Evolutionary conservation across 75 land plant species (phyloP).

Genomic region (Gnetum montanum): DNA sequence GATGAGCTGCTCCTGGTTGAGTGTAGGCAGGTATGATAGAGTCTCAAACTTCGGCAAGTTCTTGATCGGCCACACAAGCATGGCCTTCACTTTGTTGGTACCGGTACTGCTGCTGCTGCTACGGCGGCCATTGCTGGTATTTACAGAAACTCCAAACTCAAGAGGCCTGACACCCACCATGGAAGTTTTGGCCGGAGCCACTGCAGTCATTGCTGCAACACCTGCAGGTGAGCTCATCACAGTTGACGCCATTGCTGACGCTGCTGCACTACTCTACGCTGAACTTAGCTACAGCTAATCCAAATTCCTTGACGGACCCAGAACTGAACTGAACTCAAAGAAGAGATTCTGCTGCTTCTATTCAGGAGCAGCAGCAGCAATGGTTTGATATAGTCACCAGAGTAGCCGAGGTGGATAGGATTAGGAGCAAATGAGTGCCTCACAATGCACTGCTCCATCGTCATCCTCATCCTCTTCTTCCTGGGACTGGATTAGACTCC

Average conservation of each 20-base stretch:
- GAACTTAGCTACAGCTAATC: no score
- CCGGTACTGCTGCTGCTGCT: conserved; percentile 9
- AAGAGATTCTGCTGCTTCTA: no score
- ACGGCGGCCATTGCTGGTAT: conserved; percentile 3
- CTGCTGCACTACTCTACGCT: no score
- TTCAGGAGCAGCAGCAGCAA: no score
- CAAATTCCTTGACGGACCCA: no score
- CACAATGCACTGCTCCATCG: no score
- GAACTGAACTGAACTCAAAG: no score
- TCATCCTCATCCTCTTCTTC: no score
- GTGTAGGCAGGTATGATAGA: conserved; percentile 56
- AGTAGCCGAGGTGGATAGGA: no score
- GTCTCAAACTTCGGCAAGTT: conserved; percentile 52
- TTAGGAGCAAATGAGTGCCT: no score
- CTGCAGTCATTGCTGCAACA: neutral
- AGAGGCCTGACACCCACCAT: conserved; percentile 29
- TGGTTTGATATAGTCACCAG: no score
- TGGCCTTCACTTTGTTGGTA: conserved; percentile 41
- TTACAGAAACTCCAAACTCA: conserved; percentile 20
- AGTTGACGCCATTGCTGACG: conserved; percentile 23
- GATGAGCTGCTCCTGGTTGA: conserved; percentile 16
- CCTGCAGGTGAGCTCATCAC: conserved; percentile 17
- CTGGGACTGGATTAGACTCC: no score
- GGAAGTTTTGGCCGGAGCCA: conserved; percentile 9
- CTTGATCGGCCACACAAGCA: conserved; percentile 36